Conservation (phyloP, 345 rosid genomes). For the Syzygium jambos region DNA sequence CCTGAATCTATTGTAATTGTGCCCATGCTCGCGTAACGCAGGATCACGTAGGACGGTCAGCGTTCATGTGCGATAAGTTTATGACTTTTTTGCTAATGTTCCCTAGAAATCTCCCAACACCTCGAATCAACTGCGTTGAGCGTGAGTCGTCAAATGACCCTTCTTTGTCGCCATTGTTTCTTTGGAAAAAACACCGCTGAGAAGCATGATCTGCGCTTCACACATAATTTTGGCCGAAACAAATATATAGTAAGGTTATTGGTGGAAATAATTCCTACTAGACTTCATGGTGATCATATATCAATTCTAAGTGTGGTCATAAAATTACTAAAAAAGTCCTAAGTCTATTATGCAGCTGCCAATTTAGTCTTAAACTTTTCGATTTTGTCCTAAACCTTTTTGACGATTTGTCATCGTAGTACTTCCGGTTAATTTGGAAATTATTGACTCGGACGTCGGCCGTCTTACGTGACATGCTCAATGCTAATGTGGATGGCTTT, state of each 20-base stretch:
- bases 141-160: neutral
- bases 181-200: neutral
- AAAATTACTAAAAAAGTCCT: neutral
- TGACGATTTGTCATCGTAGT: neutral
- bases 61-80: no score
- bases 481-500: neutral
- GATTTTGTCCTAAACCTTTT: neutral
- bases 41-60: no score
- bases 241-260: neutral
- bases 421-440: neutral
- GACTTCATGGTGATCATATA: neutral
- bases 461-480: fast-evolving
- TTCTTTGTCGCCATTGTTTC: neutral
- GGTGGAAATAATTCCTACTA: neutral
- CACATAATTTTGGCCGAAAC: neutral
- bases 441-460: fast-evolving
- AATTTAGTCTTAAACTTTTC: neutral
- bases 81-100: no score
- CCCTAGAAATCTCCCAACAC: neutral
- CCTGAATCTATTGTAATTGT: no score
- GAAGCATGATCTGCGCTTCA: neutral
- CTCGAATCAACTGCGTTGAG: fast-evolving
- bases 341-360: fast-evolving
- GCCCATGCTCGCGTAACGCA: no score
- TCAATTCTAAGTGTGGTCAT: neutral